These are phyloP conservation scores for Protomyces gravidus DNA, from an alignment of 1,139 yeast species.

Conservation along the genomic window DNA sequence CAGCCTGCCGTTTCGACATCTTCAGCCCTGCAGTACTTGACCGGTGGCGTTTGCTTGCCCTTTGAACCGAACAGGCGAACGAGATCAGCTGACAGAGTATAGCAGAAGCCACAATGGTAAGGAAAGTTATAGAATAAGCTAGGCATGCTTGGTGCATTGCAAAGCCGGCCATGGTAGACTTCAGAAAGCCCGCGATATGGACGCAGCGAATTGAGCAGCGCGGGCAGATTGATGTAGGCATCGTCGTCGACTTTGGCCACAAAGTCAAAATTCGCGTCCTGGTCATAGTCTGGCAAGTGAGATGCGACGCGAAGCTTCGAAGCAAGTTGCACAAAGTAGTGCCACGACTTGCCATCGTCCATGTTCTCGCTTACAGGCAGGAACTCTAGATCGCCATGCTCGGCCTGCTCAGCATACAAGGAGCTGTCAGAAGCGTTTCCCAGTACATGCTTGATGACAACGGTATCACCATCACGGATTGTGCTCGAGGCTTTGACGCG, in stretches of 20 bases:
- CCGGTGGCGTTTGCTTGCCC: neutral
- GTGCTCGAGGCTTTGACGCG: neutral
- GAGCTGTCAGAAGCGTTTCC: no score
- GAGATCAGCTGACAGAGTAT: conserved; percentile 7
- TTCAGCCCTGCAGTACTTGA: neutral
- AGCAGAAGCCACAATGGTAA: conserved; percentile 14
- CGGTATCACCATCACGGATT: neutral
- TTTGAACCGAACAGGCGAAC: neutral
- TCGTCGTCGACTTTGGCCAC: conserved; percentile 21
- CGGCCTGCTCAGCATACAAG: neutral
- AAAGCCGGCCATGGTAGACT: conserved; percentile 11
- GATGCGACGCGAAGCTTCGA: neutral
- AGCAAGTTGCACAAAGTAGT: neutral
- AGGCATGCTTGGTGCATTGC: neutral
- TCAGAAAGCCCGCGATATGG: neutral
- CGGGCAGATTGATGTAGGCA: conserved; percentile 1
- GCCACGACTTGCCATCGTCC: conserved; percentile 11
- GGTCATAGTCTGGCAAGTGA: neutral
- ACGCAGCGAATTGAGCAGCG: neutral
- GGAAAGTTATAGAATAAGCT: conserved; percentile 2
- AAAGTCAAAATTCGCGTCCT: conserved; percentile 4
- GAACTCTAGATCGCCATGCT: conserved; percentile 1
- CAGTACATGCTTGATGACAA: neutral
- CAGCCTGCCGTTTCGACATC: neutral
- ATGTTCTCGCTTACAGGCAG: conserved; percentile 16